Evolutionary conservation across 2,329 filamentous ascomycete species (phyloP).

Genomic region (Clonostachys rosea): DNA sequence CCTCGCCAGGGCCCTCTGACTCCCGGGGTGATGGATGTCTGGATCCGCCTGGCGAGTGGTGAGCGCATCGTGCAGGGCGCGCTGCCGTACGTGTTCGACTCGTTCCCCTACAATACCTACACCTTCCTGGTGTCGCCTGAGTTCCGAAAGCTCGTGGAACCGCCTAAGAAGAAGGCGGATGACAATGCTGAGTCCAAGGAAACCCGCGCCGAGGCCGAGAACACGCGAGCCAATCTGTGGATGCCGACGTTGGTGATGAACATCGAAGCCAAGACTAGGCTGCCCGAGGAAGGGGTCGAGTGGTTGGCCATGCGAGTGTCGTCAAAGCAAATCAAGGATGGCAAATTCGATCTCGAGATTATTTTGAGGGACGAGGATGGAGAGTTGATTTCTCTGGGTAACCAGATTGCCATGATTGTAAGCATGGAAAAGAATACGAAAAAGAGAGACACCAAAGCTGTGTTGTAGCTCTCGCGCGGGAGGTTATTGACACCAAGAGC

Average conservation of each 20-base stretch:
- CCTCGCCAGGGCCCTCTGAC: slow-evolving; percentile 2
- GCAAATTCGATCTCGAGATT: slow-evolving; percentile 68
- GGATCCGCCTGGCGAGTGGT: slow-evolving; percentile 54
- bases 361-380: slow-evolving; percentile 48
- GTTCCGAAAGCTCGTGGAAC: no score
- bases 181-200: slow-evolving; percentile 38
- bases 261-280: slow-evolving; percentile 65
- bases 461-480: no score
- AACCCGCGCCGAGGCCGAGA: slow-evolving; percentile 13
- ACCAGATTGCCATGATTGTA: background rate
- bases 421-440: no score
- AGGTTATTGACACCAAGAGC: no score
- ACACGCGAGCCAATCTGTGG: slow-evolving; percentile 41
- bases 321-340: slow-evolving; percentile 63
- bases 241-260: slow-evolving; percentile 70
- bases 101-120: slow-evolving; percentile 53
- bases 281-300: slow-evolving; percentile 63
- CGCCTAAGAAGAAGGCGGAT: no score
- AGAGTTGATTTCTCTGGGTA: slow-evolving; percentile 8
- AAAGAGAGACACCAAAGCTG: no score
- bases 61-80: slow-evolving; percentile 57
- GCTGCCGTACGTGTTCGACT: slow-evolving; percentile 61
- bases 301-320: slow-evolving; percentile 63
- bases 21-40: slow-evolving; percentile 47
- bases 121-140: no score